Base-by-base conservation (phyloP, 768 basidiomycete species). In the Daedaleopsis sinensis region DNA sequence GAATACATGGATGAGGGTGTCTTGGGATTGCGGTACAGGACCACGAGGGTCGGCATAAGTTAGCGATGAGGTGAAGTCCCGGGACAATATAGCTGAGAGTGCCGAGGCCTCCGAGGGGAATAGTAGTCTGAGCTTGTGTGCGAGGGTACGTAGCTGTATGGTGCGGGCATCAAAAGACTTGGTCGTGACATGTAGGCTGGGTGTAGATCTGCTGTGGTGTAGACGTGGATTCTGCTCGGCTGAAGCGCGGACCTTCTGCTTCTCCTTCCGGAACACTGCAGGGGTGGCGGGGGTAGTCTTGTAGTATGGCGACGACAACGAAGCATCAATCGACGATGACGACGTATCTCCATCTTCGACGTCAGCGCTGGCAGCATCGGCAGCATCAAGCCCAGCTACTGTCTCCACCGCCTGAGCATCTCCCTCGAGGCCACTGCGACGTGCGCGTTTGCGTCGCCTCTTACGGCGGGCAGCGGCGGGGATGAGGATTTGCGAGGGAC, bases 51-150 rank as follows among this genome's bases (percentile, higher is more conserved):
- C 76, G 35, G 76, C 70, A 51, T 75, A 72, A 39, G 56, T 57
- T 53, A 52, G 19, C 15, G 57, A 24, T 35, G 63, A 63, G 5
- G 73, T 70, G 44, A 70, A 61, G 39, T 73, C 67, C 49, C 70
- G 64, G 16, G 73, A 66, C 18, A 76, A 70, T 13, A 78, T 65
- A 37, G 62, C 64, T 6, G 67, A 59, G 5, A 78, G 71, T 21
- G 67, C 62, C 6, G 64, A 62, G 12, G 74, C 68, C 35, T 89
- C 83, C 62, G 82, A 79, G 19, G 84, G 84, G 70, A 86, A 89
- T 39, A 80, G 74, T 62, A 81, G 75, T 49, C 82, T 79, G 52
- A 89, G 72, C 66, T 85, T 84, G 63, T 80, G 80, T 11, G 85
- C 84, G 9, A 89, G 77, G 57, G 79, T 72, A 15, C 86, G 78